These are phyloP conservation scores for Thalia dealbata DNA, from an alignment of 176 grass and related monocot species.

Conservation along the genomic window DNA sequence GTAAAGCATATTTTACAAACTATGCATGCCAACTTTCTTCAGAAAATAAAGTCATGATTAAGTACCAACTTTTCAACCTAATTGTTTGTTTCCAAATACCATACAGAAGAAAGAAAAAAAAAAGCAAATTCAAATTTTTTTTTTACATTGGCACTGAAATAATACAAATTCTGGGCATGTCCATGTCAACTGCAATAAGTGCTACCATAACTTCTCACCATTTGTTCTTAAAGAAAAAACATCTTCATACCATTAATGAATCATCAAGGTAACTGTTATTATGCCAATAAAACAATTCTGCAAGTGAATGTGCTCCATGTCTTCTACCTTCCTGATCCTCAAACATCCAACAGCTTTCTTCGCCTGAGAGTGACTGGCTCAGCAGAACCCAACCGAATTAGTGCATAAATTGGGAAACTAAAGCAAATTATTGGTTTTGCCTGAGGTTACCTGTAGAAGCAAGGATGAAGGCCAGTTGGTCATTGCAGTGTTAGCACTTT, in stretches of 20 bases:
- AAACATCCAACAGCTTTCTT: slow-evolving; percentile 91
- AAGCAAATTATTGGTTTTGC: slow-evolving; percentile 5
- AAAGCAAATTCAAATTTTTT: neutral
- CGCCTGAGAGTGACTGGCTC: slow-evolving; percentile 39
- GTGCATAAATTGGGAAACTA: slow-evolving; percentile 1
- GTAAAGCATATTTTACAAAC: too few relatives aligned
- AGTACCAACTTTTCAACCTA: too few relatives aligned
- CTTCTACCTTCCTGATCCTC: slow-evolving; percentile 62
- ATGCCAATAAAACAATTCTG: slow-evolving; percentile 95
- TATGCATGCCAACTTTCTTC: too few relatives aligned
- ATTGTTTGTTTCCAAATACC: too few relatives aligned
- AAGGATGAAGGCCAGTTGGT: slow-evolving; percentile 18
- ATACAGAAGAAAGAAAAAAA: neutral
- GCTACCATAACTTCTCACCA: neutral
- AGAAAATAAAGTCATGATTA: too few relatives aligned
- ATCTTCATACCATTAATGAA: slow-evolving; percentile 69
- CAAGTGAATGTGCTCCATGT: slow-evolving; percentile 79
- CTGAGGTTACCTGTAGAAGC: slow-evolving; percentile 32
- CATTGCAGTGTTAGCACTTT: slow-evolving; percentile 11
- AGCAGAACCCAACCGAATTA: slow-evolving; percentile 5
- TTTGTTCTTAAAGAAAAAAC: too few relatives aligned
- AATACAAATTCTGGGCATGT: neutral
- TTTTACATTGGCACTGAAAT: neutral
- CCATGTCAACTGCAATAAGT: neutral
- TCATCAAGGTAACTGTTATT: slow-evolving; percentile 82